Evolutionary conservation across 192 early-diverging fungal species (phyloP).

Genomic region (Rhizoclosmatium globosum): DNA sequence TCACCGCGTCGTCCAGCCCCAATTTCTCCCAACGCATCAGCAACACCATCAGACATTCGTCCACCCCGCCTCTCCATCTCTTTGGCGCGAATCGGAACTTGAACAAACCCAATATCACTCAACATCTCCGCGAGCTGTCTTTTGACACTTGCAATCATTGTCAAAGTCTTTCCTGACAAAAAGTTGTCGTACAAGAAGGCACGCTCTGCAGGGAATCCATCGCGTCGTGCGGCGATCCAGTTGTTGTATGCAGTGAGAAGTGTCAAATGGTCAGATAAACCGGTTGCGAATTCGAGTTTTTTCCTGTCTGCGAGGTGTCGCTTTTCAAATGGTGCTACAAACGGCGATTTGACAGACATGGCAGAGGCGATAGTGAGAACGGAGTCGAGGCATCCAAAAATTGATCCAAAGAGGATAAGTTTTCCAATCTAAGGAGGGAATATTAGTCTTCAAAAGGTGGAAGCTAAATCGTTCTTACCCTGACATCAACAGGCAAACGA

Average conservation of each 20-base stretch:
- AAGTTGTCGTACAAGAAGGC: constrained; percentile 52
- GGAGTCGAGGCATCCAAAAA: constrained; percentile 58
- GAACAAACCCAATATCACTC: constrained; percentile 52
- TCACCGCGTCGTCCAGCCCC: background rate
- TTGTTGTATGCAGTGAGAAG: constrained; percentile 52
- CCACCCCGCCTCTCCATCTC: constrained; percentile 50
- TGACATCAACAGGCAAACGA: constrained; percentile 76
- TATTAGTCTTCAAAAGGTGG: background rate
- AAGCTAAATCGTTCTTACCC: constrained; percentile 54
- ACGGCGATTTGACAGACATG: constrained; percentile 52
- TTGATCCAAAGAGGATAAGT: constrained; percentile 54
- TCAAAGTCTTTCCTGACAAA: constrained; percentile 42
- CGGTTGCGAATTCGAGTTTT: constrained; percentile 48
- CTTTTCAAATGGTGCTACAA: constrained; percentile 61
- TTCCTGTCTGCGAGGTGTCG: constrained; percentile 49
- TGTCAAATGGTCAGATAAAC: constrained; percentile 53
- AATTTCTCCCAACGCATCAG: constrained; percentile 34
- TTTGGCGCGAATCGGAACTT: constrained; percentile 20
- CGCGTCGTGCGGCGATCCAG: constrained; percentile 41
- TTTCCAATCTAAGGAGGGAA: constrained; percentile 36
- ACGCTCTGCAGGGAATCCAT: constrained; percentile 42
- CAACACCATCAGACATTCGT: constrained; percentile 40
- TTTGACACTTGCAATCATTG: constrained; percentile 52
- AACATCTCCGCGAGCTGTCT: constrained; percentile 55
- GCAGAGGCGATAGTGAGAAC: constrained; percentile 59